Evolutionary conservation across 495 filamentous ascomycete species (phyloP).

Genomic region (Hypoxylon fragiforme): DNA sequence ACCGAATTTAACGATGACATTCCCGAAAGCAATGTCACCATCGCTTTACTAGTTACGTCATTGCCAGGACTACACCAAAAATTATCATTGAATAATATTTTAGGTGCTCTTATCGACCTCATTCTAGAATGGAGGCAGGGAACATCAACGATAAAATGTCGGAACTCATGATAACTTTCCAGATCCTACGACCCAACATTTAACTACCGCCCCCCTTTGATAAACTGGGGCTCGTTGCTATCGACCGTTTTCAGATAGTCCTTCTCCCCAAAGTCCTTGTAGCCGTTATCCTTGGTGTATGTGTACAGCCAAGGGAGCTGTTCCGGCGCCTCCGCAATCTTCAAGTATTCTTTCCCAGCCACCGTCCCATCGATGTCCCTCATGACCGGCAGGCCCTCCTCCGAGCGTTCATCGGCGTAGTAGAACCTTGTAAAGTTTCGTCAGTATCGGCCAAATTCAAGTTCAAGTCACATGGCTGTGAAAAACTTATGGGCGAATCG

Average conservation of each 20-base stretch:
- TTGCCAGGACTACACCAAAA: too few species aligned
- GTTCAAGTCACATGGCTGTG: too few species aligned
- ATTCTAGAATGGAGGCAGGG: too few species aligned
- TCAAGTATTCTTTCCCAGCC: conserved; percentile 11
- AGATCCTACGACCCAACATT: too few species aligned
- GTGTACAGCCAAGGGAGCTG: conserved; percentile 16
- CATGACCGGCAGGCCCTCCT: conserved; percentile 11
- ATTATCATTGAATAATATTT: too few species aligned
- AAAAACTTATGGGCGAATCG: too few species aligned
- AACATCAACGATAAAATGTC: too few species aligned
- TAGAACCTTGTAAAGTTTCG: conserved; percentile 1
- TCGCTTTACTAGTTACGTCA: too few species aligned
- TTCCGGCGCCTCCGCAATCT: conserved; percentile 10
- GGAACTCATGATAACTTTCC: too few species aligned
- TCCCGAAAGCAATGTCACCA: too few species aligned
- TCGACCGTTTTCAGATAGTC: conserved; percentile 14
- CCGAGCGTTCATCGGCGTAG: conserved; percentile 14
- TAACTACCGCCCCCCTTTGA: conserved; percentile 9
- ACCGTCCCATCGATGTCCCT: conserved; percentile 9
- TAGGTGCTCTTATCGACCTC: too few species aligned
- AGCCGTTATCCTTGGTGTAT: conserved; percentile 6
- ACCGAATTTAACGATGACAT: too few species aligned
- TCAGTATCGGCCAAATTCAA: neutral
- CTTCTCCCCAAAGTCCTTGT: conserved; percentile 15
- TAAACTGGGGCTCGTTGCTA: conserved; percentile 7